These are phyloP conservation scores for Leishmania tropica DNA, from an alignment of 208 protist species.

Conservation along the genomic window DNA sequence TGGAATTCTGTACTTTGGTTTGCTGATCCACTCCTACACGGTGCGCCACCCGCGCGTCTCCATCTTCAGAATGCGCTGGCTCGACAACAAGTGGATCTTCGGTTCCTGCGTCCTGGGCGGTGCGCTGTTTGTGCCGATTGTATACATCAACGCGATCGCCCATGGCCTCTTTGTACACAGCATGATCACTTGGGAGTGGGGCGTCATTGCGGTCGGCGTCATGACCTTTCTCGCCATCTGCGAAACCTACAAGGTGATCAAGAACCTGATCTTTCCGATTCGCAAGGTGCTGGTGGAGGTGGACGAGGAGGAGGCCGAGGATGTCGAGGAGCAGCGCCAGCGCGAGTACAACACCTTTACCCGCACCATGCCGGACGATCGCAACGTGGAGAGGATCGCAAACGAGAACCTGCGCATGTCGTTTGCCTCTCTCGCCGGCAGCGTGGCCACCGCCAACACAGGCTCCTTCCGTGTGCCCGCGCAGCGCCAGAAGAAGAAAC, in stretches of 20 bases:
- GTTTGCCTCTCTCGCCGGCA: constrained; percentile 70
- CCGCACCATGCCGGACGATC: constrained; percentile 43
- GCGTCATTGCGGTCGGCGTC: constrained; percentile 52
- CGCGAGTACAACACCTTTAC: constrained; percentile 77
- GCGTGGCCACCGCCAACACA: constrained; percentile 54
- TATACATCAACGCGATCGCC: constrained; percentile 77
- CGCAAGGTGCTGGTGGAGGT: constrained; percentile 32
- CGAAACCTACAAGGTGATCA: constrained; percentile 87
- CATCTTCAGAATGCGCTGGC: constrained; percentile 84
- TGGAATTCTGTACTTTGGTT: constrained; percentile 81
- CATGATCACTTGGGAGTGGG: constrained; percentile 90
- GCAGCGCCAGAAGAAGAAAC: constrained; percentile 45
- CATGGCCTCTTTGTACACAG: constrained; percentile 76
- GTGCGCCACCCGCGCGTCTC: constrained; percentile 79
- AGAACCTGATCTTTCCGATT: constrained; percentile 84
- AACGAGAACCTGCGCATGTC: constrained; percentile 89
- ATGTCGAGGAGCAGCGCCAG: constrained; percentile 49
- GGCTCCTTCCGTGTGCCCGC: constrained; percentile 56
- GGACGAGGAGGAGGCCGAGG: constrained; percentile 36
- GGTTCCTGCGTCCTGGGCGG: constrained; percentile 55
- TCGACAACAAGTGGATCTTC: constrained; percentile 88
- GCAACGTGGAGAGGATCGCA: constrained; percentile 65
- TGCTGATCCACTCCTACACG: constrained; percentile 92
- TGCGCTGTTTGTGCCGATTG: constrained; percentile 72
- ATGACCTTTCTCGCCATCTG: constrained; percentile 58